Base-by-base conservation (phyloP, 2,329 filamentous ascomycete species). In the Geosmithia putterillii region DNA sequence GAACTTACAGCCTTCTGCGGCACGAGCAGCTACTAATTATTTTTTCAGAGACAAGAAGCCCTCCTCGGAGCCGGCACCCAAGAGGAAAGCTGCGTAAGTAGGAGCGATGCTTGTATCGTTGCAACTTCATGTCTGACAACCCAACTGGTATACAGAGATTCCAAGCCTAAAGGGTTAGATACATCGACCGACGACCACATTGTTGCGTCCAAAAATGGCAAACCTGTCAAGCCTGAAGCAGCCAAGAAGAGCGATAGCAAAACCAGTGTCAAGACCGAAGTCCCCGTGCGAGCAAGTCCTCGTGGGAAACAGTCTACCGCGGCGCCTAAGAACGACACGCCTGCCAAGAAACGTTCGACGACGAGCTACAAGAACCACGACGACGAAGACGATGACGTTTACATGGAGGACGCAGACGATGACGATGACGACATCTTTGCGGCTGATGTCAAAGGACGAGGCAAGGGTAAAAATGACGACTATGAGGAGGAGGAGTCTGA, bases 351-450 rank as follows among this genome's bases (percentile, higher is more conserved):
- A 50, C 64, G 64, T 44, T 39, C 64, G 1, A 57, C 64, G 2
- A 59, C 62, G 1, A 57, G 66, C 2, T 60, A 66, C 44, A 63
- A 62, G 42, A 65, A 69, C 40, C 55, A 64, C 44, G 53, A 57
- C 20, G 49, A 55, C 4, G 60, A 74, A 32, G 73, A 78, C 45
- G 70, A 71, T 8, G 71, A 76, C 52, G 72, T 69, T 5, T 76
- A 74, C 45, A 62, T 83, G 50, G 76, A 86, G 18, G 82, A 85
- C 43, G 81, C 80, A 28, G 80, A 83, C 32, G 71, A 74, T 7
- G 77, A 86, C 38, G 81, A 76, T 3, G 83, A 76, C n/a, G 89
- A 95, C 52, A 88, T 95, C 18, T 89, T 89, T 60, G 83, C 81
- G 14, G 81, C 83, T 4, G 79, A 86, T 49, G 74, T 73, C 28